Conservation (phyloP, 305 asterid genomes). For the Fraxinus floribunda region DNA sequence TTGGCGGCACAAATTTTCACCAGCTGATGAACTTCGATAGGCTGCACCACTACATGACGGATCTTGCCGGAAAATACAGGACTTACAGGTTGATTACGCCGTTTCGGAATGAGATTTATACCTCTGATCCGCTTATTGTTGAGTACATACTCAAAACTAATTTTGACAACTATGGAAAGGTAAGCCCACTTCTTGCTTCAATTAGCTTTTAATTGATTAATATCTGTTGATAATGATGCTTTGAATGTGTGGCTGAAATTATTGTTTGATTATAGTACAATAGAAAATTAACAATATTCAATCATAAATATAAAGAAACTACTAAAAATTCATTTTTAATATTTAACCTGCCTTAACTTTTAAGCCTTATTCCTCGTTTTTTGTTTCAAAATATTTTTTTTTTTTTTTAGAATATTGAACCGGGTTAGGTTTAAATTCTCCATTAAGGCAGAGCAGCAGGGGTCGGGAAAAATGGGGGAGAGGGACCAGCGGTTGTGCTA, state of each 20-base stretch:
- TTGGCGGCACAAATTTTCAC: slow-evolving; percentile 48
- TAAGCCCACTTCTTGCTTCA: slow-evolving; percentile 4
- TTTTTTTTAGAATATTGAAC: background rate
- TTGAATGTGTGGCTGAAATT: background rate
- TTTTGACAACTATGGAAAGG: slow-evolving; percentile 70
- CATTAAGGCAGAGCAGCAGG: background rate
- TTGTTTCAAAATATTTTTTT: background rate
- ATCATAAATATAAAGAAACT: background rate
- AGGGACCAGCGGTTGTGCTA: too few species aligned
- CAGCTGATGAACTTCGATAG: slow-evolving; percentile 53
- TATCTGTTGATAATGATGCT: background rate
- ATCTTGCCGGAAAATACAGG: slow-evolving; percentile 47
- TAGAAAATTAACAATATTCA: background rate
- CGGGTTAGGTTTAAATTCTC: background rate
- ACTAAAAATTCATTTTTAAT: background rate
- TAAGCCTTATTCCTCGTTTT: background rate
- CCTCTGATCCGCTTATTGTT: slow-evolving; percentile 57
- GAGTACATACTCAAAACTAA: slow-evolving; percentile 74
- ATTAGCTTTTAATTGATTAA: background rate
- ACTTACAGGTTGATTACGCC: slow-evolving; percentile 54
- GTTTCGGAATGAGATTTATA: slow-evolving; percentile 51
- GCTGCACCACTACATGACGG: slow-evolving; percentile 63
- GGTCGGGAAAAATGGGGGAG: too few species aligned
- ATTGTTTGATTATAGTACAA: background rate
- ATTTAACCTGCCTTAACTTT: background rate